Conservation (phyloP, 345 rosid species). For the Cochlearia excelsa region DNA sequence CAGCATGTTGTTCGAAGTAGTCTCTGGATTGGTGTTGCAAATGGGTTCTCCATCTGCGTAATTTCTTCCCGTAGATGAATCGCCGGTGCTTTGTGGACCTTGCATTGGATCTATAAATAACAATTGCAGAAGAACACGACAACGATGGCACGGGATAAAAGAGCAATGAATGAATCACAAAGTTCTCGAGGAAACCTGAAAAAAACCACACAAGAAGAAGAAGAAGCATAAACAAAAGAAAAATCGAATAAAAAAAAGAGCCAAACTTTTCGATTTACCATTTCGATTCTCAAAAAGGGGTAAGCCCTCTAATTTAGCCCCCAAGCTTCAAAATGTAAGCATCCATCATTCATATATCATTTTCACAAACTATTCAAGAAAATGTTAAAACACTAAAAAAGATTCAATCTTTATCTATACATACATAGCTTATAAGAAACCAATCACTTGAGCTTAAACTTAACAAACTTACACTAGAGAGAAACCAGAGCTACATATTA, state of each 20-base stretch:
- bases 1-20: constrained; percentile 35
- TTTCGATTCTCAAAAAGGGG: neutral
- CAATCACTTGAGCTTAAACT: neutral
- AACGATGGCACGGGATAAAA: constrained; percentile 4
- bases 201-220: constrained; percentile 13
- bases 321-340: constrained; percentile 9
- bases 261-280: constrained; percentile 11
- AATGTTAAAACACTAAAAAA: neutral
- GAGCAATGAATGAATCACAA: neutral
- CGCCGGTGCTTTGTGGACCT: constrained; percentile 29
- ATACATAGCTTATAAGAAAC: neutral
- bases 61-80: constrained; percentile 30
- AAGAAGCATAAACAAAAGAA: neutral
- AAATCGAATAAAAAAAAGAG: neutral
- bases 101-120: constrained; percentile 27
- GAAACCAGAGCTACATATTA: too few relatives aligned
- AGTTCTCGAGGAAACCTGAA: constrained; percentile 25
- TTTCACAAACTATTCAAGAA: neutral
- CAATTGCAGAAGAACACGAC: constrained; percentile 15
- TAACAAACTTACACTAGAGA: too few relatives aligned
- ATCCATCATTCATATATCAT: constrained; percentile 14
- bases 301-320: constrained; percentile 7
- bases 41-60: constrained; percentile 31
- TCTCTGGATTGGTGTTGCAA: constrained; percentile 26
- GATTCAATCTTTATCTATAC: neutral